Percentiles rank a stretch among this genome's conserved stretches.
These are phyloP conservation scores for Schwanniomyces etchellsii DNA, from an alignment of 1,139 yeast genomes.

Conservation along the genomic window DNA sequence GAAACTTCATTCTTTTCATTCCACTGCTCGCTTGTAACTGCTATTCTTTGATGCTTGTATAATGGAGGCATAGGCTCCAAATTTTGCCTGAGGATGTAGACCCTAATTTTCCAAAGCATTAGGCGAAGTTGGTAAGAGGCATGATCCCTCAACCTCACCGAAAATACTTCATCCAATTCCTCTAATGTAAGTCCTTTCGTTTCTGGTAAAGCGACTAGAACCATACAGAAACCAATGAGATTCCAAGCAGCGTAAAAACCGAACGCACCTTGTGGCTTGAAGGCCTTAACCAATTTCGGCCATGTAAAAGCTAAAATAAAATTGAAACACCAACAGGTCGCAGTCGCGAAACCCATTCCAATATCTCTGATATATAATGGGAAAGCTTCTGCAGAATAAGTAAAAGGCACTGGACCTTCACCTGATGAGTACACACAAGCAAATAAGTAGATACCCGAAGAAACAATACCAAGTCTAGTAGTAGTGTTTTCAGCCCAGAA, in stretches of 20 bases:
- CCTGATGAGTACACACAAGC: conserved; percentile 76
- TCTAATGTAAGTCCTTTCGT: conserved; percentile 66
- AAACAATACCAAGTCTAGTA: conserved; percentile 61
- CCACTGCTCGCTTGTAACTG: conserved; percentile 57
- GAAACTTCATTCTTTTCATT: conserved; percentile 49
- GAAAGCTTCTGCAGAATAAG: conserved; percentile 84
- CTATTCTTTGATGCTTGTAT: conserved; percentile 51
- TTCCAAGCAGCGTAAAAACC: conserved; percentile 91
- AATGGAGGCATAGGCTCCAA: conserved; percentile 50
- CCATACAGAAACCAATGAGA: conserved; percentile 64
- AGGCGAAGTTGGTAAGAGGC: conserved; percentile 50
- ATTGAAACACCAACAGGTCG: conserved; percentile 83
- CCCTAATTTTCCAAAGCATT: conserved; percentile 39
- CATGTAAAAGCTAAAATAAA: conserved; percentile 77
- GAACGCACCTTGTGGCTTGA: conserved; percentile 79
- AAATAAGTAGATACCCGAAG: conserved; percentile 70
- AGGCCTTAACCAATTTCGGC: conserved; percentile 65
- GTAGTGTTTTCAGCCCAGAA: conserved; percentile 53
- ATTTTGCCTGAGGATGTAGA: conserved; percentile 33
- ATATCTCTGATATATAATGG: conserved; percentile 80
- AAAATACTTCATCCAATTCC: conserved; percentile 67
- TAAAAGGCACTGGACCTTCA: conserved; percentile 89
- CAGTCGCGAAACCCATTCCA: conserved; percentile 82
- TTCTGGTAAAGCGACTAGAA: conserved; percentile 63
- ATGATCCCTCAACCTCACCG: conserved; percentile 49